phyloP scores from a whole-genome alignment of 2,329 filamentous ascomycete genomes.

The Dothideomycetes sp. region DNA sequence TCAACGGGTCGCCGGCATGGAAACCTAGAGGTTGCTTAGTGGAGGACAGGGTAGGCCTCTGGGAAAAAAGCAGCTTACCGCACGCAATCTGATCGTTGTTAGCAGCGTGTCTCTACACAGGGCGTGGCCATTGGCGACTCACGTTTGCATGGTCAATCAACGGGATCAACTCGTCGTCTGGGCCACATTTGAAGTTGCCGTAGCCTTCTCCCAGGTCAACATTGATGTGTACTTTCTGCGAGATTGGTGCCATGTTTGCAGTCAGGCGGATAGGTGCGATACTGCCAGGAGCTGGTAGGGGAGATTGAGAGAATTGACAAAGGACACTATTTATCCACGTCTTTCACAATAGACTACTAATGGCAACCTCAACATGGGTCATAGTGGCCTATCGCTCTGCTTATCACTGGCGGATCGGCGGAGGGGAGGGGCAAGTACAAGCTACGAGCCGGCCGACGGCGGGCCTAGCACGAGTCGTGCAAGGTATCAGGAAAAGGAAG shows the following conservation, averaged over 20 bases:
- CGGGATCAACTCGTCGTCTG: slow-evolving; percentile 50
- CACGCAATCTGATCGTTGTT: slow-evolving; percentile 39
- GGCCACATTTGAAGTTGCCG: slow-evolving; percentile 40
- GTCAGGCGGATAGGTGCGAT: neutral
- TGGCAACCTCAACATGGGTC: too few species aligned
- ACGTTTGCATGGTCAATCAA: slow-evolving; percentile 53
- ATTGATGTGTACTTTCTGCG: slow-evolving; percentile 43
- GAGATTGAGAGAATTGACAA: too few species aligned
- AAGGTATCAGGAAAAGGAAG: too few species aligned
- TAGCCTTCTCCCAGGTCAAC: slow-evolving; percentile 44
- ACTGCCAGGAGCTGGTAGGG: too few species aligned
- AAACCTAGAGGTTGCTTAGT: too few species aligned
- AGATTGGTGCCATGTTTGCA: slow-evolving; percentile 35
- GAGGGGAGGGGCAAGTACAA: neutral
- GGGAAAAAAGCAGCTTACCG: slow-evolving; percentile 2
- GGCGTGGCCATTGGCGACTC: too few species aligned
- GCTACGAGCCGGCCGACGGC: neutral
- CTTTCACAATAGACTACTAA: too few species aligned
- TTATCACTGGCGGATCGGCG: neutral
- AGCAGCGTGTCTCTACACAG: too few species aligned
- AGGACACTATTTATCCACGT: too few species aligned
- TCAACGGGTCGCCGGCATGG: slow-evolving; percentile 45
- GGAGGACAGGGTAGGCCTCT: neutral
- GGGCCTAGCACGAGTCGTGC: too few species aligned
- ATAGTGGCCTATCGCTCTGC: too few species aligned